Base-by-base conservation (phyloP, 331 rosid species). In the Quercus lobata region DNA sequence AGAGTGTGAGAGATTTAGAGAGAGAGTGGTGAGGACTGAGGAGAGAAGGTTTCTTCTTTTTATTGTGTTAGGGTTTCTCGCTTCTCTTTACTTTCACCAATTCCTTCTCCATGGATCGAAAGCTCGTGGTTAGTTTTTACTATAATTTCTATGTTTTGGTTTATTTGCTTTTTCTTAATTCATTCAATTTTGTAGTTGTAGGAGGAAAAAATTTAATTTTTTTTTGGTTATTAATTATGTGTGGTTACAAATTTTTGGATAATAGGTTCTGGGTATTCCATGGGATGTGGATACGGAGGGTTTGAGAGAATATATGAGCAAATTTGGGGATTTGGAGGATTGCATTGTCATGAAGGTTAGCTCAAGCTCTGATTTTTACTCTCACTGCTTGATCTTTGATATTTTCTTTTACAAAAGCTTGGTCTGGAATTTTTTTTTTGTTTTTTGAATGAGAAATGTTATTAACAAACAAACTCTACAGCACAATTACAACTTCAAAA, bases 221-320 rank as follows among this genome's bases (percentile, higher is more conserved):
- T 32, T 18, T 24, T 57, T 6, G 14, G 49, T 53, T 11, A 27
- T 53, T 53, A 6, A 22, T 21, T 78, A 11, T 57, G 22, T 76
- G 46, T 77, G 21, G 57, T 61, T 35, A 10, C n/a, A 1, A 58
- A 83, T n/a, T 1, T 68, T 57, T 80, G 63, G 53, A 65, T 52
- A 37, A 53, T 56, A 93, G 98, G 98, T 93, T 82, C 80, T 93
- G 88, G 98, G 98, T 37, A 90, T 93, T 73, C 98, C 97, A 6
- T 93, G 98, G 97, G 98, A 93, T 21, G 81, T 93, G 24, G 95
- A 91, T 80, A 93, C 98, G 4, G 98, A 91, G 49, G 97, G 95
- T 21, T 81, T 93, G 88, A 90, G 75, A 78, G 98, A 91, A 19
- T 93, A 93, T 78, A 93, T 93, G 98, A 83, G 82, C 91, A 93